These are phyloP conservation scores for Sparassis latifolia DNA, from an alignment of 1,284 basidiomycete species.

Conservation along the genomic window DNA sequence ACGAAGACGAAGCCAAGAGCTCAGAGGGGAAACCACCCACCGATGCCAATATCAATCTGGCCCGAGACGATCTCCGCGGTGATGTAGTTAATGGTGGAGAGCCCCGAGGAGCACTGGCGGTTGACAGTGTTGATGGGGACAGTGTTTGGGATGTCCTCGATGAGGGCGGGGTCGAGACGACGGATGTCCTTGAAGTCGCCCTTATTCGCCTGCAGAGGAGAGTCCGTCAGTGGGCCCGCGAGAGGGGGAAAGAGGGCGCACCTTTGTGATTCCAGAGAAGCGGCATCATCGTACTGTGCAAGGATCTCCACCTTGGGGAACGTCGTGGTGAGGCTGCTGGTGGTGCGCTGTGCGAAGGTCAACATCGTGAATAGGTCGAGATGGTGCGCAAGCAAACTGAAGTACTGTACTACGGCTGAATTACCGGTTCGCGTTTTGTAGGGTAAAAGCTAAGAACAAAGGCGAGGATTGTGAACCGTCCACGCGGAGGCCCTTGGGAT, in stretches of 20 bases:
- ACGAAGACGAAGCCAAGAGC: no score
- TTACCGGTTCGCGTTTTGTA: no score
- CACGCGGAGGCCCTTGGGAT: no score
- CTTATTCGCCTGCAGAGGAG: slow-evolving; percentile 60
- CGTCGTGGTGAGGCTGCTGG: slow-evolving; percentile 16
- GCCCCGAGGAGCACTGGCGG: slow-evolving; percentile 91
- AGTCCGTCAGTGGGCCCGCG: background rate
- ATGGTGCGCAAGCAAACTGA: no score
- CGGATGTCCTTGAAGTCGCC: slow-evolving; percentile 93
- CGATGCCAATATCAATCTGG: slow-evolving; percentile 91
- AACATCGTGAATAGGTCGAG: slow-evolving; percentile 9
- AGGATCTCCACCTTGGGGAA: slow-evolving; percentile 44
- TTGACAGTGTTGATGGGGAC: slow-evolving; percentile 86
- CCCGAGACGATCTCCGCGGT: slow-evolving; percentile 83
- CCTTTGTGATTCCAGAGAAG: slow-evolving; percentile 90
- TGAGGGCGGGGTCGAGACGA: slow-evolving; percentile 74
- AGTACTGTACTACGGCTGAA: no score
- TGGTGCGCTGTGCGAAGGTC: slow-evolving; percentile 19
- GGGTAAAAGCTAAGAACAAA: no score
- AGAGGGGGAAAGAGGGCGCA: slow-evolving; percentile 22
- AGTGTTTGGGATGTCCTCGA: slow-evolving; percentile 86
- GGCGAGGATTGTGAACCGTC: no score
- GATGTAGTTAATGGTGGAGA: slow-evolving; percentile 86
- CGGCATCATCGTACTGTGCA: slow-evolving; percentile 67
- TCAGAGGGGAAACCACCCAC: slow-evolving; percentile 33